These are phyloP conservation scores for Pythium phragmitis DNA, from an alignment of 352 stramenopile species.

Conservation along the genomic window DNA sequence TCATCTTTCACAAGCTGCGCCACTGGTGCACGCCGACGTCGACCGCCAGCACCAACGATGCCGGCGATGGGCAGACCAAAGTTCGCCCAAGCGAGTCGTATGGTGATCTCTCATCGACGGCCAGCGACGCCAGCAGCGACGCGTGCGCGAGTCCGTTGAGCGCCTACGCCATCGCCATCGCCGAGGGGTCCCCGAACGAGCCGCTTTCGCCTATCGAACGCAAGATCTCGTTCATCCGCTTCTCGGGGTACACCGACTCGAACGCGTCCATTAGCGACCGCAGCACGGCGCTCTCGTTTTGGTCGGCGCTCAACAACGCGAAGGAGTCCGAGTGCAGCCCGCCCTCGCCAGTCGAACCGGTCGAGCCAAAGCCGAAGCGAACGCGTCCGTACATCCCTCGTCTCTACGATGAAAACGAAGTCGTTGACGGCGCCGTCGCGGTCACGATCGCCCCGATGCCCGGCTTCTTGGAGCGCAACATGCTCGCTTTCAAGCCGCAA, in stretches of 20 bases:
- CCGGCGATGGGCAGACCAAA: not conserved
- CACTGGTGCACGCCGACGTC: not conserved
- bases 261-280: conserved; percentile 16
- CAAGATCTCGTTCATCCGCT: conserved; percentile 23
- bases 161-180: conserved; percentile 15
- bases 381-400: conserved; percentile 1
- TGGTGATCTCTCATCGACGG: not conserved
- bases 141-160: not conserved
- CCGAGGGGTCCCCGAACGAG: not conserved
- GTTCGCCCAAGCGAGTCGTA: not conserved
- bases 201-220: not conserved
- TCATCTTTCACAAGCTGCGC: conserved; percentile 21
- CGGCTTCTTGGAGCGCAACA: conserved; percentile 18
- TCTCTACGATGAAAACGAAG: not conserved
- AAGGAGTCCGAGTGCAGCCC: conserved; percentile 7
- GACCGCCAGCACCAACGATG: not conserved
- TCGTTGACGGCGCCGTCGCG: not conserved
- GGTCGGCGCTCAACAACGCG: conserved; percentile 1
- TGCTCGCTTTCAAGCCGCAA: conserved; percentile 25
- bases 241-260: conserved; percentile 25
- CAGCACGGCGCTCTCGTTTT: conserved; percentile 17
- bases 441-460: conserved; percentile 20
- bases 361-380: not conserved
- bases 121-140: not conserved
- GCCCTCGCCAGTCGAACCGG: not conserved